Percentiles rank a stretch among this genome's conserved stretches.
phyloP scores from a whole-genome alignment of 2,329 filamentous ascomycete genomes.

The Exserohilum rostratum region DNA sequence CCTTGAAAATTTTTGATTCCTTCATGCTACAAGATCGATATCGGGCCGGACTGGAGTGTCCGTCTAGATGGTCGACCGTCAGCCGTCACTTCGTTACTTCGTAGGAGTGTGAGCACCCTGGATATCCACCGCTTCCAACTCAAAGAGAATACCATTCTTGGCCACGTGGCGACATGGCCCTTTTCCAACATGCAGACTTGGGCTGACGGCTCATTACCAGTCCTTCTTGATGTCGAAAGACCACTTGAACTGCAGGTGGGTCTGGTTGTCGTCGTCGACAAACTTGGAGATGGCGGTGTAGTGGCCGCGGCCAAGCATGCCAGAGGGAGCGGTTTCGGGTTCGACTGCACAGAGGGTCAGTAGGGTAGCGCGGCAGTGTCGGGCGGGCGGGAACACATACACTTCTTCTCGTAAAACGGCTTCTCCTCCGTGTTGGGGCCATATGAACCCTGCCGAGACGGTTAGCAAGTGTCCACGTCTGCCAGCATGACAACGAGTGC shows the following conservation, averaged over 20 bases:
- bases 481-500: constrained; percentile 33
- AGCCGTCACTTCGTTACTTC: constrained; percentile 36
- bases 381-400: constrained; percentile 63
- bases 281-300: constrained; percentile 92
- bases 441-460: constrained; percentile 75
- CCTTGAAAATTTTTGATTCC: constrained; percentile 11
- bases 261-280: constrained; percentile 91
- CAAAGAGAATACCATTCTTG: constrained; percentile 12
- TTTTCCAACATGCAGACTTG: not conserved
- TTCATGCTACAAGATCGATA: constrained; percentile 8
- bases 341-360: constrained; percentile 65
- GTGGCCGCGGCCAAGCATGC: constrained; percentile 86
- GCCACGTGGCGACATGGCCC: constrained; percentile 14
- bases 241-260: constrained; percentile 93
- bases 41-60: constrained; percentile 14
- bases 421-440: constrained; percentile 90
- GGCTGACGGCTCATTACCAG: constrained; percentile 65
- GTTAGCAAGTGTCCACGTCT: constrained; percentile 14
- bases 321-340: constrained; percentile 87
- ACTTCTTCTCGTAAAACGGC: constrained; percentile 86
- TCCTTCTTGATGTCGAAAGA: constrained; percentile 96
- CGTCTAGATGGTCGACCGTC: constrained; percentile 27
- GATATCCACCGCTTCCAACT: constrained; percentile 22
- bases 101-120: constrained; percentile 17
- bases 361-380: not conserved